These are phyloP conservation scores for Globisporangium viniferum DNA, from an alignment of 352 stramenopile species.

Conservation along the genomic window DNA sequence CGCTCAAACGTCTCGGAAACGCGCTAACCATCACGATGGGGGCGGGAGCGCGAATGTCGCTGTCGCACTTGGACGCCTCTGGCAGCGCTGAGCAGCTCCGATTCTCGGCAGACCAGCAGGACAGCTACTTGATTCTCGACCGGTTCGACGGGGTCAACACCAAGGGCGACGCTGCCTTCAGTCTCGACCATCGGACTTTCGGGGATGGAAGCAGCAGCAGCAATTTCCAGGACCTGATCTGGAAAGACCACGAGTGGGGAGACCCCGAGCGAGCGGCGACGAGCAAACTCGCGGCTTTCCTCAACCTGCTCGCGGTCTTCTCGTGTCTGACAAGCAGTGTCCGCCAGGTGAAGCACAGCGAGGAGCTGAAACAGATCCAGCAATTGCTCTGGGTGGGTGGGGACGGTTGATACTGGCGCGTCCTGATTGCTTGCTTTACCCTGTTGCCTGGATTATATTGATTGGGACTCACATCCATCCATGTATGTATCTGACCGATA, in stretches of 20 bases:
- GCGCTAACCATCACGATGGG: constrained; percentile 12
- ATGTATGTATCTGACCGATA: too few species aligned
- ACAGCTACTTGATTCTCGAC: constrained; percentile 11
- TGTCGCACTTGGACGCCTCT: not conserved
- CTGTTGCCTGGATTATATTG: too few species aligned
- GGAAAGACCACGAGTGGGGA: constrained; percentile 11
- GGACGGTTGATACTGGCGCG: not conserved
- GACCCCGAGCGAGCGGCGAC: not conserved
- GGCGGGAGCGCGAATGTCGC: not conserved
- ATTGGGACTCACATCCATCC: too few species aligned
- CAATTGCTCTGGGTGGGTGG: constrained; percentile 9
- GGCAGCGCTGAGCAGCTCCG: not conserved
- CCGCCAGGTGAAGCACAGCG: constrained; percentile 10
- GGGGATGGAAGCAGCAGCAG: not conserved
- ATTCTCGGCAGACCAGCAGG: constrained; percentile 12
- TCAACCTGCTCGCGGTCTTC: constrained; percentile 17
- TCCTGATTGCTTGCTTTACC: not conserved
- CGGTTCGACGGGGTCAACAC: not conserved
- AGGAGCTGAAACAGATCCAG: constrained; percentile 17
- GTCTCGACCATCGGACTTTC: not conserved
- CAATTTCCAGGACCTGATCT: constrained; percentile 8
- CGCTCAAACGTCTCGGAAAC: constrained; percentile 11
- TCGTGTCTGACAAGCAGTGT: constrained; percentile 5
- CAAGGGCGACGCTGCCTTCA: not conserved
- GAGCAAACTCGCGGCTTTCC: constrained; percentile 10